Conservation (phyloP, 2,329 filamentous ascomycete species). For the Boeremia lycopersici region DNA sequence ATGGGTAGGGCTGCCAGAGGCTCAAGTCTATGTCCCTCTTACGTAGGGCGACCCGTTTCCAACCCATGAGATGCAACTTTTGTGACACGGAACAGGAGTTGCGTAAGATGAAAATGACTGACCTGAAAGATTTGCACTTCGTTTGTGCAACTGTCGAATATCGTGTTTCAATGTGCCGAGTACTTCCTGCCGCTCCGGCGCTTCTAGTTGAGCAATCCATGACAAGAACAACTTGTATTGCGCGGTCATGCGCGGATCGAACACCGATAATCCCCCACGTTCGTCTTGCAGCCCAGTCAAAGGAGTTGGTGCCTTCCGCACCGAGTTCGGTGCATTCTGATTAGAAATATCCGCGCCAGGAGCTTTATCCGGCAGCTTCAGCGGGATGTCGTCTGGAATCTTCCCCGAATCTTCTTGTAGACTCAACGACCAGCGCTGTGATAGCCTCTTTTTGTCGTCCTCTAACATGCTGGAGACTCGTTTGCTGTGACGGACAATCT, state of each 20-base stretch:
- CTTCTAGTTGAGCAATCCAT: not conserved
- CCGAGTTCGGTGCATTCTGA: not conserved
- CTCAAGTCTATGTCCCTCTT: too few species aligned
- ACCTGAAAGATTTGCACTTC: not conserved
- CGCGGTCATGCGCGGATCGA: not conserved
- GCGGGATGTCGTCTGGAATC: not conserved
- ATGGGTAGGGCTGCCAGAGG: not conserved
- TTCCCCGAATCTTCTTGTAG: not conserved
- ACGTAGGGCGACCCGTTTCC: not conserved
- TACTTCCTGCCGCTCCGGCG: not conserved
- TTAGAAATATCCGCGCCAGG: not conserved
- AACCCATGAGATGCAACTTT: not conserved
- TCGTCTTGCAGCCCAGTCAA: not conserved
- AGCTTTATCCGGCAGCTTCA: not conserved
- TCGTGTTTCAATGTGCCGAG: not conserved
- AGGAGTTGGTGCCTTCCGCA: not conserved
- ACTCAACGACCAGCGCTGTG: conserved; percentile 8
- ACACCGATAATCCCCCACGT: too few species aligned
- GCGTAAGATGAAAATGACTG: not conserved
- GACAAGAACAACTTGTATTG: not conserved
- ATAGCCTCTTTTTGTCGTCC: conserved; percentile 2
- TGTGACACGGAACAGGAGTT: not conserved
- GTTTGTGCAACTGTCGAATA: not conserved
- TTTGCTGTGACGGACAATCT: not conserved
- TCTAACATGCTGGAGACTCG: conserved; percentile 1